Evolutionary conservation across 345 rosid genomes (phyloP).

Genomic region (Iberis pinnata): DNA sequence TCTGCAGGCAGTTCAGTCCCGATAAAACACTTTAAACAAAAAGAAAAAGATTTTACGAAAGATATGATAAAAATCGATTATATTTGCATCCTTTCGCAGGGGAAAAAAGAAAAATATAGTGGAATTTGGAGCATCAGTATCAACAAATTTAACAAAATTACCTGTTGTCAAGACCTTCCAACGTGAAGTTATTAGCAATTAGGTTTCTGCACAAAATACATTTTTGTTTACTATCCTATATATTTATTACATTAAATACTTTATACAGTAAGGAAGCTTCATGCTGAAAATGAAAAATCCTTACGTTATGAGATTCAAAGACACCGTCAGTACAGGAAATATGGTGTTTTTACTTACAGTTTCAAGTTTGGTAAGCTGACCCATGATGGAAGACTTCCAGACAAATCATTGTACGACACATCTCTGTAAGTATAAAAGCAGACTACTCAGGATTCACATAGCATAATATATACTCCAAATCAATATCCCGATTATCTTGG

Average conservation of each 20-base stretch:
- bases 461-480: not conserved
- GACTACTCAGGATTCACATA: not conserved
- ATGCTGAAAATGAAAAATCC: not conserved
- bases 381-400: constrained; percentile 69
- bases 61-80: not conserved
- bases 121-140: not conserved
- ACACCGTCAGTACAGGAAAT: not conserved
- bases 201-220: constrained; percentile 51
- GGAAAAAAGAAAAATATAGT: not conserved
- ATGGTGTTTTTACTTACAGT: constrained; percentile 37
- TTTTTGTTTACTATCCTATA: not conserved
- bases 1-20: constrained; percentile 62
- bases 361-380: constrained; percentile 34
- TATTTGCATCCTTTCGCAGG: not conserved
- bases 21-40: constrained; percentile 31
- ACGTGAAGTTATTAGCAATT: constrained; percentile 62
- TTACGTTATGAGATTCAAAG: not conserved
- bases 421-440: constrained; percentile 42
- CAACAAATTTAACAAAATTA: constrained; percentile 16
- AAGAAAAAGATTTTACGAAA: constrained; percentile 4
- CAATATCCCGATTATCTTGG: constrained; percentile 3
- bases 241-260: not conserved
- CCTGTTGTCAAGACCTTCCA: constrained; percentile 39
- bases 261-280: not conserved
- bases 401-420: constrained; percentile 63